These are phyloP conservation scores for Aspergillus nanangensis DNA, from an alignment of 495 filamentous ascomycete genomes.

Conservation along the genomic window DNA sequence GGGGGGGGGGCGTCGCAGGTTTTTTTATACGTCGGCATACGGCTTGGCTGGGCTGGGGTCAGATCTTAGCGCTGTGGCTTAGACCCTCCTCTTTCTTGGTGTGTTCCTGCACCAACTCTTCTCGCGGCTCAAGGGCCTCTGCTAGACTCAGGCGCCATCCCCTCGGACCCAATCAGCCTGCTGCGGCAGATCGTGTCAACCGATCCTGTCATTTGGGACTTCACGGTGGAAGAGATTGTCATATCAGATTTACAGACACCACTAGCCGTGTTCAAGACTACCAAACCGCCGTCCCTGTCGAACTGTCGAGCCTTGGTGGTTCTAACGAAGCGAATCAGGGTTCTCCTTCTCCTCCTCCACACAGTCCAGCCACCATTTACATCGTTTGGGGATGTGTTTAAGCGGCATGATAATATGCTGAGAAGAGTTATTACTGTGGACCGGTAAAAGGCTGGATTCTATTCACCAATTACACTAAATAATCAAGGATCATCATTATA, in stretches of 20 bases:
- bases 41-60: too few species aligned
- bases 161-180: neutral
- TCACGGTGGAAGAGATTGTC: neutral
- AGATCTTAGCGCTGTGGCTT: too few species aligned
- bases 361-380: slow-evolving; percentile 14
- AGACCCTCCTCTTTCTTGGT: neutral
- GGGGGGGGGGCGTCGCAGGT: too few species aligned
- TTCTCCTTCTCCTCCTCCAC: slow-evolving; percentile 11
- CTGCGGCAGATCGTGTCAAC: neutral
- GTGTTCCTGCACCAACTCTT: neutral
- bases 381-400: neutral
- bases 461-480: too few species aligned
- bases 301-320: slow-evolving; percentile 10
- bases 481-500: too few species aligned
- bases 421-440: neutral
- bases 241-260: slow-evolving; percentile 10
- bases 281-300: slow-evolving; percentile 1
- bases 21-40: too few species aligned
- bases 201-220: neutral
- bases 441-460: too few species aligned
- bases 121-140: neutral
- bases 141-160: neutral
- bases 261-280: slow-evolving; percentile 8
- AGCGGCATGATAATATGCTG: neutral
- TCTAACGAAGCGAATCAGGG: too few species aligned